phyloP scores from a whole-genome alignment of 306 rosid species.

The Rubus idaeus region DNA sequence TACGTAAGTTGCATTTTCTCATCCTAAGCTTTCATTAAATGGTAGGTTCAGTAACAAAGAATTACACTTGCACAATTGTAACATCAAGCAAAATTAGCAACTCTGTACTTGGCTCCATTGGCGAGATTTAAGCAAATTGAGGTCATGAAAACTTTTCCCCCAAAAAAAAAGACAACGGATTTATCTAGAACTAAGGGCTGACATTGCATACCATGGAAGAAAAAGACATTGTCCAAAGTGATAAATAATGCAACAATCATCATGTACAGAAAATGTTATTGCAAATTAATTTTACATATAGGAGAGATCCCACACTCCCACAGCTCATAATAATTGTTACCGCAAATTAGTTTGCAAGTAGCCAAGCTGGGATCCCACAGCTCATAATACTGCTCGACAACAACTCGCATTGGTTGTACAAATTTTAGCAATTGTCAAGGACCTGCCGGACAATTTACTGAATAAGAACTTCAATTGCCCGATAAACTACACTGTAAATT shows the following conservation, averaged over 20 bases:
- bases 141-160: background rate
- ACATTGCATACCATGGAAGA: background rate
- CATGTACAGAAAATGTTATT: conserved; percentile 15
- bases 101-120: too few species aligned
- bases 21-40: background rate
- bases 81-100: background rate
- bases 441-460: background rate
- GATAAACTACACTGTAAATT: conserved; percentile 11
- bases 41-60: background rate
- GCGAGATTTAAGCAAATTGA: background rate
- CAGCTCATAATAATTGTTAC: background rate
- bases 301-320: too few species aligned
- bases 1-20: background rate
- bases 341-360: conserved; percentile 10
- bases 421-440: background rate
- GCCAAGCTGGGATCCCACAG: background rate
- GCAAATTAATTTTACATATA: background rate
- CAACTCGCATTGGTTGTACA: conserved; percentile 6
- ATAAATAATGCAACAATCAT: background rate
- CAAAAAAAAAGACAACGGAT: too few species aligned
- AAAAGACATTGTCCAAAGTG: background rate
- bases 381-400: background rate
- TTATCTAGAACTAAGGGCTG: background rate
- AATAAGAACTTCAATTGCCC: background rate
- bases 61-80: background rate